These are phyloP conservation scores for Capronia coronata DNA, from an alignment of 2,329 filamentous ascomycete genomes.

Conservation along the genomic window DNA sequence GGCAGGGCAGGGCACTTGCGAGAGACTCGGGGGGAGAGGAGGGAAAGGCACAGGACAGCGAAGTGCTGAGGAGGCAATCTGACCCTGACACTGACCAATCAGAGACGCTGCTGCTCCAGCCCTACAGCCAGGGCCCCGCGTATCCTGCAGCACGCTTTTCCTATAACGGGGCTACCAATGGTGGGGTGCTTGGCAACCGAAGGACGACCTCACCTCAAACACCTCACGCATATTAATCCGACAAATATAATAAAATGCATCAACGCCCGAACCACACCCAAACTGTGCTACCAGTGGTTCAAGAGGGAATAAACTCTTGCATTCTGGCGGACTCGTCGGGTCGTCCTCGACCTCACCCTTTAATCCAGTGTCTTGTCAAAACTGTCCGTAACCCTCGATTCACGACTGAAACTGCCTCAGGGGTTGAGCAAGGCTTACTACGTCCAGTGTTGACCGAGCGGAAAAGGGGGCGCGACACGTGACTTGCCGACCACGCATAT, in stretches of 20 bases:
- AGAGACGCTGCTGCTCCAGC: conserved; percentile 11
- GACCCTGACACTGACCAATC: conserved; percentile 16
- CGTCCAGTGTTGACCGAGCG: neutral
- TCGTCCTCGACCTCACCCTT: neutral
- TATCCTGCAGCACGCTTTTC: conserved; percentile 25
- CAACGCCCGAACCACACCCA: too few relatives aligned
- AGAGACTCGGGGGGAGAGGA: too few relatives aligned
- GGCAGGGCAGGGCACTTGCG: too few relatives aligned
- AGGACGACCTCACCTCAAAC: conserved; percentile 23
- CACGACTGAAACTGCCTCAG: conserved; percentile 21
- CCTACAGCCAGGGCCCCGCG: conserved; percentile 16
- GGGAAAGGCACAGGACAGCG: conserved; percentile 11
- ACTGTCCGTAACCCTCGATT: neutral
- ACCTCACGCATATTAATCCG: neutral
- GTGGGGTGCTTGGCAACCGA: conserved; percentile 26
- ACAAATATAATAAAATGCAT: too few relatives aligned
- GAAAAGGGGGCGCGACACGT: neutral
- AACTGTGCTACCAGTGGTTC: too few relatives aligned
- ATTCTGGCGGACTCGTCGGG: too few relatives aligned
- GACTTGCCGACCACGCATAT: neutral
- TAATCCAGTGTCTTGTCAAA: neutral
- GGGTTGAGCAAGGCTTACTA: conserved; percentile 1
- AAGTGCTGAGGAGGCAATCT: conserved; percentile 8
- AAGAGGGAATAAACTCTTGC: too few relatives aligned
- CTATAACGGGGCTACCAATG: conserved; percentile 16